Conservation (phyloP, 306 rosid species). For the Prunus mira region DNA sequence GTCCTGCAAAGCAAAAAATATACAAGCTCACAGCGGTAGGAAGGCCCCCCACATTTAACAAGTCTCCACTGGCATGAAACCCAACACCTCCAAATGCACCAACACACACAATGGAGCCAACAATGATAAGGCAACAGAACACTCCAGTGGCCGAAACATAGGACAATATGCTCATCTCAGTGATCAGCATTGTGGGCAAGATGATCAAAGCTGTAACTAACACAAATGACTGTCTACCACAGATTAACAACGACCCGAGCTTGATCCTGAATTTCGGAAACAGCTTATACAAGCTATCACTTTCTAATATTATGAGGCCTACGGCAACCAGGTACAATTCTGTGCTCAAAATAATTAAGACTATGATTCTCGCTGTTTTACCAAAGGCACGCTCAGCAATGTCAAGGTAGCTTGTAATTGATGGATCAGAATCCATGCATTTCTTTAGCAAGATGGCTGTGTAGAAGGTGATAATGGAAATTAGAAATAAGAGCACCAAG, state of each 20-base stretch:
- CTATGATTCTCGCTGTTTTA: background rate
- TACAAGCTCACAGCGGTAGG: constrained; percentile 17
- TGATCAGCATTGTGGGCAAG: constrained; percentile 2
- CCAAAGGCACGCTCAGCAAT: constrained; percentile 11
- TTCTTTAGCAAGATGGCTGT: constrained; percentile 3
- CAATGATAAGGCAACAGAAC: background rate
- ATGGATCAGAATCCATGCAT: constrained; percentile 13
- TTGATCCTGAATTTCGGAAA: constrained; percentile 1
- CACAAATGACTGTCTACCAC: constrained; percentile 3
- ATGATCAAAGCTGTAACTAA: background rate
- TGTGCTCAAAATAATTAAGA: background rate
- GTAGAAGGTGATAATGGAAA: constrained; percentile 1
- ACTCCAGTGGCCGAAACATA: constrained; percentile 10
- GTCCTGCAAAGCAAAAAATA: constrained; percentile 13
- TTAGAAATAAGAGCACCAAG: background rate
- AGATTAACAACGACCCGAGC: background rate
- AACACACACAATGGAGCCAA: background rate
- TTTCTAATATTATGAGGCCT: constrained; percentile 8
- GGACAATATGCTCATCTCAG: constrained; percentile 7
- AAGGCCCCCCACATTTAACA: background rate
- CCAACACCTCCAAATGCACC: constrained; percentile 17
- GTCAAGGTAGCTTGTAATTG: constrained; percentile 5
- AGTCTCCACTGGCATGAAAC: background rate
- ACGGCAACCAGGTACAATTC: background rate
- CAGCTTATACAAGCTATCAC: constrained; percentile 1